These are phyloP conservation scores for Lipomyces japonicus DNA, from an alignment of 805 yeast genomes.

Conservation along the genomic window DNA sequence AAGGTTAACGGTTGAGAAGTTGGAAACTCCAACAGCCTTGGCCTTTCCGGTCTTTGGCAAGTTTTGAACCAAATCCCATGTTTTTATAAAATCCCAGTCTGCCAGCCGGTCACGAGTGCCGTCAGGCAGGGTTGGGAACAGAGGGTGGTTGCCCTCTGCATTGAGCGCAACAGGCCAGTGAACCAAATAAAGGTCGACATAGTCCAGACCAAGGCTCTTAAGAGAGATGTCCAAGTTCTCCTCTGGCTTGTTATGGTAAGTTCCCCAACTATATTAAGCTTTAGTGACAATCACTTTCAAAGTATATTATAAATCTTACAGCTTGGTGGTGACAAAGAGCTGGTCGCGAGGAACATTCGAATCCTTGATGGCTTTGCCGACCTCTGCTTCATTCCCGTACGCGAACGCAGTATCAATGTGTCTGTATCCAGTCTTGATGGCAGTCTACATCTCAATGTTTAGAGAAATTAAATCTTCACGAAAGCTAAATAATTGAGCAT, in stretches of 20 bases:
- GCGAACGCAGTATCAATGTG: constrained; percentile 72
- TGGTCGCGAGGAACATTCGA: constrained; percentile 51
- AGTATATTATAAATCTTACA: constrained; percentile 30
- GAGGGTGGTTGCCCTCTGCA: constrained; percentile 39
- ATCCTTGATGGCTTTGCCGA: constrained; percentile 45
- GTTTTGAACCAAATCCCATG: constrained; percentile 64
- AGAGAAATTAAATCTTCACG: neutral
- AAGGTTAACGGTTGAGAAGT: constrained; percentile 47
- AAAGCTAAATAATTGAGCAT: neutral
- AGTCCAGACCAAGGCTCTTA: constrained; percentile 61
- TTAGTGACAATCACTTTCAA: neutral
- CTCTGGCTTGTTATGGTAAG: constrained; percentile 42
- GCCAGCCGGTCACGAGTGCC: constrained; percentile 41
- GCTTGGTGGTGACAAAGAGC: constrained; percentile 45
- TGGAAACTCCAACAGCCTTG: constrained; percentile 74
- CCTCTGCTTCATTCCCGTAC: constrained; percentile 64
- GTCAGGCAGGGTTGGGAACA: constrained; percentile 42
- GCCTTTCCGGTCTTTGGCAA: constrained; percentile 50
- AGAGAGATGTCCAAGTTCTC: constrained; percentile 57
- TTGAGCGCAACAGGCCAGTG: constrained; percentile 75
- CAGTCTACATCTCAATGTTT: constrained; percentile 7
- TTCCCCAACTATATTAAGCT: constrained; percentile 30
- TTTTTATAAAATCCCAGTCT: constrained; percentile 45
- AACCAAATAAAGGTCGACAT: constrained; percentile 71
- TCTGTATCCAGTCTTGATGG: constrained; percentile 61